phyloP scores from a whole-genome alignment of 371 early-diverging fungal species.

The Globomyces sp. region DNA sequence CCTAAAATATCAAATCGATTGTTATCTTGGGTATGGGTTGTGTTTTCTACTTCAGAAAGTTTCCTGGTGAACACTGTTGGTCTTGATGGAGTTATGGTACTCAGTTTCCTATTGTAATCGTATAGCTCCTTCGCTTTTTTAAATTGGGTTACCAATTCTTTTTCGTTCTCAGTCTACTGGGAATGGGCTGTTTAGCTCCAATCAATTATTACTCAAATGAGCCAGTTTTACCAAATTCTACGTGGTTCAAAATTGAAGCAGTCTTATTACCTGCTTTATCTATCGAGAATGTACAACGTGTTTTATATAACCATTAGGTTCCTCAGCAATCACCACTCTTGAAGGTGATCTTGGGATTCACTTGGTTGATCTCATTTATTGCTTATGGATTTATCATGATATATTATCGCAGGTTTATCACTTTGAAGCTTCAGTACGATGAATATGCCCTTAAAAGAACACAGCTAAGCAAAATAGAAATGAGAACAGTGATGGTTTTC shows the following conservation, averaged over 20 bases:
- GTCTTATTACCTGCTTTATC: slow-evolving; percentile 29
- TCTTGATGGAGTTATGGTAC: slow-evolving; percentile 43
- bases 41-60: slow-evolving; percentile 33
- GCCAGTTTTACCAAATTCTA: slow-evolving; percentile 19
- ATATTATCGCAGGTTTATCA: slow-evolving; percentile 25
- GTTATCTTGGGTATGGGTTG: slow-evolving; percentile 40
- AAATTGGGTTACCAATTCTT: slow-evolving; percentile 39
- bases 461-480: slow-evolving; percentile 44
- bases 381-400: slow-evolving; percentile 22
- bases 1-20: slow-evolving; percentile 39
- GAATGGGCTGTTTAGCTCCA: slow-evolving; percentile 36
- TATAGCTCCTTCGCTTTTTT: slow-evolving; percentile 9
- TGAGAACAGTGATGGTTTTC: slow-evolving; percentile 45
- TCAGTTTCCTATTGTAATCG: slow-evolving; percentile 31
- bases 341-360: slow-evolving; percentile 36
- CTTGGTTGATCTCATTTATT: slow-evolving; percentile 38
- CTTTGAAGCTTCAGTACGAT: slow-evolving; percentile 38
- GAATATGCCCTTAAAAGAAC: slow-evolving; percentile 42
- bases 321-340: slow-evolving; percentile 38
- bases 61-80: slow-evolving; percentile 44
- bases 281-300: slow-evolving; percentile 37
- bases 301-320: neutral
- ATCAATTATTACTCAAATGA: slow-evolving; percentile 42
- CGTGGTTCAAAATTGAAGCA: slow-evolving; percentile 28
- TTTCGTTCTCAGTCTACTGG: slow-evolving; percentile 36